A percentile compares a stretch with the other conserved stretches of the same genome.
Conservation (phyloP, 2,329 filamentous ascomycete species). For the Alternaria arbusti region DNA sequence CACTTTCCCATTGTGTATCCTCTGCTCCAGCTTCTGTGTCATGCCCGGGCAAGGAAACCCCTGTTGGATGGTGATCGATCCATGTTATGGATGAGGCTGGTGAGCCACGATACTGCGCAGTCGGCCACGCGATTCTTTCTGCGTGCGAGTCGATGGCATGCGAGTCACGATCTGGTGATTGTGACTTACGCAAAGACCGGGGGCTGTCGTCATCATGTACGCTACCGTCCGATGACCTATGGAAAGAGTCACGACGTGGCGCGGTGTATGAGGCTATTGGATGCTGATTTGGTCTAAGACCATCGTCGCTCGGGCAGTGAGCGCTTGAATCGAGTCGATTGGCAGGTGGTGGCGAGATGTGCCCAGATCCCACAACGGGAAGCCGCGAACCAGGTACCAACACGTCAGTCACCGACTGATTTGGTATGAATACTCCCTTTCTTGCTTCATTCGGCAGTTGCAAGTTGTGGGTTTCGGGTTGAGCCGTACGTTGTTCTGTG, state of each 20-base stretch:
- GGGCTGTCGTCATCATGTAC: not conserved
- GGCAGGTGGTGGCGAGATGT: not conserved
- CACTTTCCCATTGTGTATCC: not conserved
- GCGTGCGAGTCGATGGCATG: not conserved
- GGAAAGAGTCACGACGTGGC: not conserved
- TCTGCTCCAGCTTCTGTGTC: not conserved
- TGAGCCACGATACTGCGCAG: not conserved
- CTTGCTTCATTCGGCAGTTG: not conserved
- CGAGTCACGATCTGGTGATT: not conserved
- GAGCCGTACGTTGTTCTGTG: not conserved
- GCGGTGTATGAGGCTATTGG: not conserved
- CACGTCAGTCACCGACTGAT: not conserved
- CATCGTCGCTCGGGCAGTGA: not conserved
- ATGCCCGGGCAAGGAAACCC: not conserved
- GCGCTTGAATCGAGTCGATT: not conserved
- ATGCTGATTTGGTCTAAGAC: not conserved
- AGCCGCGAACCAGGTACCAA: not conserved
- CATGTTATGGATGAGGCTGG: not conserved
- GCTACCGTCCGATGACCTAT: not conserved
- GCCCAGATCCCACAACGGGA: not conserved
- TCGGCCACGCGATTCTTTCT: not conserved
- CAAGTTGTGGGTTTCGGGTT: not conserved
- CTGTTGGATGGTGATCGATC: not conserved
- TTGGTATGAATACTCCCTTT: not conserved
- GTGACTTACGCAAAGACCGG: not conserved